These are phyloP conservation scores for Oryza longistaminata DNA, from an alignment of 176 grass and related monocot genomes.

Conservation along the genomic window DNA sequence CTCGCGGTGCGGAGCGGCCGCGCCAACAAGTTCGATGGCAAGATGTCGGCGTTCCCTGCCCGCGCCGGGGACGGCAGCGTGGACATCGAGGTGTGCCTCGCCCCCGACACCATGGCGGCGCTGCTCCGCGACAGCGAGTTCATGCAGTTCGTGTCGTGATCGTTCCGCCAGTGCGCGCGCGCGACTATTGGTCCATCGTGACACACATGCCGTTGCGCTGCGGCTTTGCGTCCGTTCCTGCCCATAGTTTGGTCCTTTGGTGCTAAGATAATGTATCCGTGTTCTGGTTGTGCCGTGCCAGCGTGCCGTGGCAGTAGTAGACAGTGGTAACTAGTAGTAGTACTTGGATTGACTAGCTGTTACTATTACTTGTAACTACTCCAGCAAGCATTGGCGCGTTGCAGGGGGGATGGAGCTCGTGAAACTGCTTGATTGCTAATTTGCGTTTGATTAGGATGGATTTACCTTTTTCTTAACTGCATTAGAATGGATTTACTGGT, in stretches of 20 bases:
- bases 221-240: conserved; percentile 8
- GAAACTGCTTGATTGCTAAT: background rate
- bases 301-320: background rate
- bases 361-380: background rate
- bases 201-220: conserved; percentile 9
- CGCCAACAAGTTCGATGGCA: conserved; percentile 96
- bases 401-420: background rate
- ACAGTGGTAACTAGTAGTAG: background rate
- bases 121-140: conserved; percentile 89
- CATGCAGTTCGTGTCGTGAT: conserved; percentile 84
- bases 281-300: background rate
- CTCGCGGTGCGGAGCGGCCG: conserved; percentile 79
- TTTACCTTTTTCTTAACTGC: background rate
- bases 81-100: conserved; percentile 94
- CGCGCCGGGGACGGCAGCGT: conserved; percentile 67
- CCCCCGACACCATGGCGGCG: conserved; percentile 81
- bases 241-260: background rate
- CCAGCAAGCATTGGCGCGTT: background rate
- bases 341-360: conserved; percentile 20
- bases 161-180: background rate
- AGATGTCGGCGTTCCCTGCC: conserved; percentile 91
- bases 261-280: conserved; percentile 26
- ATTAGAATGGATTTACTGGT: background rate
- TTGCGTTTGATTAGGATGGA: background rate
- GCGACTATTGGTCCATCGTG: conserved; percentile 12